Evolutionary conservation across 441 rosid genomes (phyloP).

Genomic region (Cnidoscolus chayamansa): DNA sequence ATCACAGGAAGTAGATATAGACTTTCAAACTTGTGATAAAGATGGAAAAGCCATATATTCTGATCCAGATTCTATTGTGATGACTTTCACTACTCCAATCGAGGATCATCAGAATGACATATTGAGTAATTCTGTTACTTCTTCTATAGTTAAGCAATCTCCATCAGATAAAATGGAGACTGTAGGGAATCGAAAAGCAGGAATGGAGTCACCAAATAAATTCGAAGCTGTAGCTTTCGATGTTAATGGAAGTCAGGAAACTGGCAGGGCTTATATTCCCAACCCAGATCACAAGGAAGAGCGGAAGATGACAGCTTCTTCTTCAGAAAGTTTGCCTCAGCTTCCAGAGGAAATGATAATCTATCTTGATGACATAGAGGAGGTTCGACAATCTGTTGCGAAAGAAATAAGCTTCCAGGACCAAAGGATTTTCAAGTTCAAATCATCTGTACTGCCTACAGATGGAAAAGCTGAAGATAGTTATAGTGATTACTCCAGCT

Average conservation of each 20-base stretch:
- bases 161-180: conserved; percentile 26
- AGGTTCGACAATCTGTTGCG: conserved; percentile 32
- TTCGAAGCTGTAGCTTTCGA: conserved; percentile 18
- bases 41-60: conserved; percentile 15
- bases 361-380: conserved; percentile 53
- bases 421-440: conserved; percentile 64
- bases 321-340: conserved; percentile 41
- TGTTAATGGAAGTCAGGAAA: conserved; percentile 25
- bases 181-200: conserved; percentile 8
- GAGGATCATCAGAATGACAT: conserved; percentile 19
- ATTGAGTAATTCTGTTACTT: conserved; percentile 24
- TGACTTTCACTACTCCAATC: conserved; percentile 1
- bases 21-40: not conserved
- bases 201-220: conserved; percentile 15
- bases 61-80: conserved; percentile 20
- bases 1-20: conserved; percentile 26
- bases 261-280: conserved; percentile 3
- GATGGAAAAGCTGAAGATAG: conserved; percentile 9
- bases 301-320: conserved; percentile 27
- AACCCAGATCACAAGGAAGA: conserved; percentile 13
- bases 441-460: conserved; percentile 19
- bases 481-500: conserved; percentile 26
- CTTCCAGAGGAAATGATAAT: conserved; percentile 37
- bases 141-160: conserved; percentile 30
- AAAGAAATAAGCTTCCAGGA: conserved; percentile 42